Evolutionary conservation across 139 green algal species (phyloP).

Genomic region (Picochlorum sp.): DNA sequence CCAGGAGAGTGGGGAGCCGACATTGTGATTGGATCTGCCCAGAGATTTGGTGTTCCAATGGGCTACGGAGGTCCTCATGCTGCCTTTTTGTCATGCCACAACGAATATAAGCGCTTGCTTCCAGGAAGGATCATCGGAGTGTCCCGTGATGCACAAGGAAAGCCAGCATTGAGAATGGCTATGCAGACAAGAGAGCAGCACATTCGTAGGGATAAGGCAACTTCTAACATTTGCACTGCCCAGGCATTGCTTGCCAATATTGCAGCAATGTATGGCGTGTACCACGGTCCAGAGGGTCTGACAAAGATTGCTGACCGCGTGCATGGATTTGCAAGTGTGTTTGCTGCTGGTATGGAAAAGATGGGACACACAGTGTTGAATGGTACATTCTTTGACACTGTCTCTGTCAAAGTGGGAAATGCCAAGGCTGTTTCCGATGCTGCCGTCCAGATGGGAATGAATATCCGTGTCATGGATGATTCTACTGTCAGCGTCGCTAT

Average conservation of each 20-base stretch:
- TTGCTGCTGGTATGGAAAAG: constrained; percentile 68
- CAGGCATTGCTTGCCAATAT: constrained; percentile 98
- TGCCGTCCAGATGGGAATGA: constrained; percentile 45
- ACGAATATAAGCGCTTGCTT: constrained; percentile 89
- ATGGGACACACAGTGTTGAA: constrained; percentile 51
- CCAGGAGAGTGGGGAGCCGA: constrained; percentile 97
- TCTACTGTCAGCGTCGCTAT: constrained; percentile 65
- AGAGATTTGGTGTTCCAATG: constrained; percentile 96
- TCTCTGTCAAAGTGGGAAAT: constrained; percentile 48
- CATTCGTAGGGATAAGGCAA: constrained; percentile 99
- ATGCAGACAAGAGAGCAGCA: constrained; percentile 99
- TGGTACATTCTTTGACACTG: constrained; percentile 92
- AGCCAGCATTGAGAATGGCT: constrained; percentile 92
- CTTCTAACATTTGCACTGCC: constrained; percentile 99
- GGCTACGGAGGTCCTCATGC: constrained; percentile 98
- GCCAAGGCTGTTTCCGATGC: constrained; percentile 24
- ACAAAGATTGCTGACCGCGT: constrained; percentile 77
- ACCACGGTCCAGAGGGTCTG: constrained; percentile 94
- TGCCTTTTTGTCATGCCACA: constrained; percentile 90
- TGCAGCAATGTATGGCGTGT: constrained; percentile 91
- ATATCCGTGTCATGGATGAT: constrained; percentile 77
- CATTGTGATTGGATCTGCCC: constrained; percentile 92
- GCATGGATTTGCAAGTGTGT: constrained; percentile 74
- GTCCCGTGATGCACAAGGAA: constrained; percentile 74
- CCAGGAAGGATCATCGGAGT: constrained; percentile 96